Base-by-base conservation (phyloP, 305 asterid genomes). In the Rubia tinctorum region DNA sequence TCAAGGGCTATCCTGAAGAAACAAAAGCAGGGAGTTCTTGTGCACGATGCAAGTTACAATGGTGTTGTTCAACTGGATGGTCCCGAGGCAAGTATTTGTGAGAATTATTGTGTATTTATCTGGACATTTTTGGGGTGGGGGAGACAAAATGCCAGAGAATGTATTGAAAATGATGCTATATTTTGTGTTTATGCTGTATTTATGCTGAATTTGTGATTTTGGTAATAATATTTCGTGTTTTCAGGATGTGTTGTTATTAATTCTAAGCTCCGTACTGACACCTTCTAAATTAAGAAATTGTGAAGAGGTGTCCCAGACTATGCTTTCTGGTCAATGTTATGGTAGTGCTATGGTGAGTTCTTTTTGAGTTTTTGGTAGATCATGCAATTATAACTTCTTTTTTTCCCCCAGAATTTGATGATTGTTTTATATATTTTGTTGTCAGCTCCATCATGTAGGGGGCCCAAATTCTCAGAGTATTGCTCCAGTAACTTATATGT, bases 21-120 rank as follows among this genome's bases (percentile, higher is more conserved):
- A 75, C 56, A 86, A 60, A 87, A 82, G 68, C 55, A 77, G 51
- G 95, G 95, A 68, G 96, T 82, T 64, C 88, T 93, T 77, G 81
- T 90, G 76, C 97, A 93, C 75, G 98, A 93, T 56, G 88, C 95
- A 55, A 91, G 97, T 84, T 91, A 91, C 82, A 75, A 69, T 80
- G 75, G 88, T 45, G 83, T 84, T 71, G 80, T 90, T 76, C 96
- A 88, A 82, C 79, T 93, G 78, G 88, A 89, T 74, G 98, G 96
- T 79, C 87, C 87, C 77, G 86, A 91, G 97, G 97, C 78, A 84
- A 64, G 87, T 82, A 20, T 58, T 58, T 53, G 59, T 53, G 23
- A 53, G 18, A 53, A 53, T 11, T 64, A 34, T 22, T 66, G 51
- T 39, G n/a, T 66, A 18, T 66, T 63, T 66, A 15, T 18, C 17